phyloP scores from a whole-genome alignment of 371 early-diverging fungal species.

The Phascolomyces articulosus region DNA sequence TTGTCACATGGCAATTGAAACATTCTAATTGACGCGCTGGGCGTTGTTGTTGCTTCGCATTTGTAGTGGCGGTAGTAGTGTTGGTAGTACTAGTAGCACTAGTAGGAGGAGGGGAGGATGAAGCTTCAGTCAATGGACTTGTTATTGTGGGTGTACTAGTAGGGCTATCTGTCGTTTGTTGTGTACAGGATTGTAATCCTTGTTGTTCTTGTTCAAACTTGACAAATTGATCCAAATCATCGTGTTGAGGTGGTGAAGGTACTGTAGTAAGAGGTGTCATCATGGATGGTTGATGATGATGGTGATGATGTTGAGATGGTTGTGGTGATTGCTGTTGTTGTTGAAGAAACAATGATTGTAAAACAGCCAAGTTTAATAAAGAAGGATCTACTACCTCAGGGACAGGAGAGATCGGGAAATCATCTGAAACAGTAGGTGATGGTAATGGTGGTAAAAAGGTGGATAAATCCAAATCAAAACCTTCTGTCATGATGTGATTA shows the following conservation, averaged over 20 bases:
- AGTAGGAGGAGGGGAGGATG: not conserved
- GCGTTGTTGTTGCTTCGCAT: not conserved
- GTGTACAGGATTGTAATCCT: not conserved
- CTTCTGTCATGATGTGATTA: not conserved
- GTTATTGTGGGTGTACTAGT: not conserved
- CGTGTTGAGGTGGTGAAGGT: constrained; percentile 3
- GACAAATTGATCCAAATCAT: constrained; percentile 5
- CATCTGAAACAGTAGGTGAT: not conserved
- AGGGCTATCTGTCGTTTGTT: not conserved
- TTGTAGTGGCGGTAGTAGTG: not conserved
- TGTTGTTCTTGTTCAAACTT: constrained; percentile 2
- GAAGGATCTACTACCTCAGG: constrained; percentile 8
- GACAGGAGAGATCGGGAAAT: not conserved
- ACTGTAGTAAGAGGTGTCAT: not conserved
- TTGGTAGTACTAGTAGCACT: not conserved
- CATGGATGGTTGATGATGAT: not conserved
- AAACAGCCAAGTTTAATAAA: constrained; percentile 4
- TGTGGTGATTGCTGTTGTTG: constrained; percentile 1
- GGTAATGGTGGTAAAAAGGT: constrained; percentile 5
- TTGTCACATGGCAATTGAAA: constrained; percentile 78
- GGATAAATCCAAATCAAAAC: constrained; percentile 3
- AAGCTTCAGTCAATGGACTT: not conserved
- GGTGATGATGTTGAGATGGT: not conserved
- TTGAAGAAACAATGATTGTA: not conserved
- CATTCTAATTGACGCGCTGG: constrained; percentile 71